A percentile compares a stretch with the other conserved stretches of the same genome.
Evolutionary conservation across 805 yeast genomes (phyloP).

Genomic region (Saccharomycopsis fibuligera): DNA sequence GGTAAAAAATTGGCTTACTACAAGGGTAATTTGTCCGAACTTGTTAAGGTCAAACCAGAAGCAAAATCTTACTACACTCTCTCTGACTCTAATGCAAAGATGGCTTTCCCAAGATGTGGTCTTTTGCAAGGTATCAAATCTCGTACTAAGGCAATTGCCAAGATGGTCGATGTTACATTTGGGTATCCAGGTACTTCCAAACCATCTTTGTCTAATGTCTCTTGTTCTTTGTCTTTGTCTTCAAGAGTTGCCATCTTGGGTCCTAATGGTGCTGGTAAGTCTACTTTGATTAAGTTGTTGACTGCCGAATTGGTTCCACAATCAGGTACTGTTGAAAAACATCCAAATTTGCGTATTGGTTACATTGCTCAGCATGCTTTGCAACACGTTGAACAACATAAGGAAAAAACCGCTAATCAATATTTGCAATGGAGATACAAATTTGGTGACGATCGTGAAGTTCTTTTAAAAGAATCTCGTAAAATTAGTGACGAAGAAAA

Average conservation of each 20-base stretch:
- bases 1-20: conserved; percentile 90
- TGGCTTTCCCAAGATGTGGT: conserved; percentile 99
- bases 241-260: conserved; percentile 96
- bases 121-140: conserved; percentile 96
- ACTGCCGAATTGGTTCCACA: conserved; percentile 89
- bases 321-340: conserved; percentile 90
- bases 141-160: conserved; percentile 87
- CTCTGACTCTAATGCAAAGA: conserved; percentile 86
- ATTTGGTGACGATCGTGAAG: conserved; percentile 98
- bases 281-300: conserved; percentile 86
- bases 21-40: conserved; percentile 91
- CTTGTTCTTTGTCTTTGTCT: conserved; percentile 89
- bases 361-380: conserved; percentile 98
- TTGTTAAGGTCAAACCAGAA: conserved; percentile 89
- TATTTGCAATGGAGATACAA: conserved; percentile 97
- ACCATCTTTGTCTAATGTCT: conserved; percentile 72
- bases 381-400: conserved; percentile 94
- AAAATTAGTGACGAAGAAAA: conserved; percentile 74
- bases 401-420: conserved; percentile 96
- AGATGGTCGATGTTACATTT: conserved; percentile 79
- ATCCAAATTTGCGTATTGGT: conserved; percentile 96
- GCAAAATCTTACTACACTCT: conserved; percentile 94
- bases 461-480: conserved; percentile 86
- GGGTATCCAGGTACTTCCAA: conserved; percentile 83
- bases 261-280: conserved; percentile 98